phyloP scores from a whole-genome alignment of 2,329 filamentous ascomycete genomes.

The Diaporthe caulivora region DNA sequence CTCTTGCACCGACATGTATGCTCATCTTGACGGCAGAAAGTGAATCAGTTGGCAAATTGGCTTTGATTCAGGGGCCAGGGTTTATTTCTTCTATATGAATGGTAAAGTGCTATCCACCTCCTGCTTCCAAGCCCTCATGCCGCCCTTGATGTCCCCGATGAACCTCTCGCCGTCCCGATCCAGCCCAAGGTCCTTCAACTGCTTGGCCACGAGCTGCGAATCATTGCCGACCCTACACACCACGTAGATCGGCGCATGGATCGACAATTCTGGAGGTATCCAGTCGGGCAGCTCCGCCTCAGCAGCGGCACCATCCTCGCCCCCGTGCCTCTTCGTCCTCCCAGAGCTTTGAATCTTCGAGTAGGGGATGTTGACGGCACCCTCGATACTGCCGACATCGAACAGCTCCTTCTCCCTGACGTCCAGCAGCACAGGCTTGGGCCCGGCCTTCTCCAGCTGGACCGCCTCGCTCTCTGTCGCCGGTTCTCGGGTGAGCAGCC shows the following conservation, averaged over 20 bases:
- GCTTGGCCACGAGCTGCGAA: slow-evolving; percentile 77
- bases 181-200: slow-evolving; percentile 72
- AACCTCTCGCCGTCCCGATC: slow-evolving; percentile 65
- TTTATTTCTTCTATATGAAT: slow-evolving; percentile 57
- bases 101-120: slow-evolving; percentile 72
- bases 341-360: slow-evolving; percentile 55
- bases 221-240: slow-evolving; percentile 84
- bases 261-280: slow-evolving; percentile 46
- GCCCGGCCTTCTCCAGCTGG: slow-evolving; percentile 21
- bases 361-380: slow-evolving; percentile 81
- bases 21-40: neutral
- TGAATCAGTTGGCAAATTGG: neutral
- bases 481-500: slow-evolving; percentile 41
- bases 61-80: neutral
- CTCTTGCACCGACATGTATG: neutral
- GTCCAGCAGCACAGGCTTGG: slow-evolving; percentile 76
- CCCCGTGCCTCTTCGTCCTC: slow-evolving; percentile 40
- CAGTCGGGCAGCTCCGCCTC: slow-evolving; percentile 17
- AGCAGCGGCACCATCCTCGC: neutral
- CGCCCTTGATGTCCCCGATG: slow-evolving; percentile 79
- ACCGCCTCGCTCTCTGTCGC: neutral
- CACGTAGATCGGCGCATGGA: slow-evolving; percentile 72
- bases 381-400: slow-evolving; percentile 80
- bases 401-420: slow-evolving; percentile 89
- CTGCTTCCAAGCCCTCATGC: slow-evolving; percentile 79